phyloP scores from a whole-genome alignment of 2,329 filamentous ascomycete species.

The Fusarium aywerte region DNA sequence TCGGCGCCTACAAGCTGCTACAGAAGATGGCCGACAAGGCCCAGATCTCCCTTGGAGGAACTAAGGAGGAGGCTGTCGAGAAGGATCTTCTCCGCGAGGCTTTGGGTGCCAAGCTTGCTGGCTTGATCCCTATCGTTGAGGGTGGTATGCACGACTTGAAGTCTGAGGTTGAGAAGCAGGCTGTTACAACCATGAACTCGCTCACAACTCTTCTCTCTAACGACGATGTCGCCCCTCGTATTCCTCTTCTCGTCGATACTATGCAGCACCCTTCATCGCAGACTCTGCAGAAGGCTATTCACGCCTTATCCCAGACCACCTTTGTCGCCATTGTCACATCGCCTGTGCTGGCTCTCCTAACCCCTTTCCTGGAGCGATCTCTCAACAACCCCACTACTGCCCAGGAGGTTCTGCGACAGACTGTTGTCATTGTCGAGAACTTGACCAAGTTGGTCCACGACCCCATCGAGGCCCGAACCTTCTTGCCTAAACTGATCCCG shows the following conservation, averaged over 20 bases:
- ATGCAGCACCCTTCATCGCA: slow-evolving; percentile 94
- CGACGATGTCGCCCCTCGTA: slow-evolving; percentile 92
- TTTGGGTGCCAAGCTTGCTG: slow-evolving; percentile 88
- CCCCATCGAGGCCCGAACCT: slow-evolving; percentile 92
- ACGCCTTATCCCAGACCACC: slow-evolving; percentile 96
- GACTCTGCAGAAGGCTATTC: slow-evolving; percentile 93
- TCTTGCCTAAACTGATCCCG: slow-evolving; percentile 92
- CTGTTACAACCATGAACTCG: slow-evolving; percentile 90
- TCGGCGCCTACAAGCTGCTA: slow-evolving; percentile 84
- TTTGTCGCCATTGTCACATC: slow-evolving; percentile 97
- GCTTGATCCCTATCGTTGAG: slow-evolving; percentile 91
- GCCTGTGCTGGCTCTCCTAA: slow-evolving; percentile 92
- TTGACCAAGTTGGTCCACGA: slow-evolving; percentile 97
- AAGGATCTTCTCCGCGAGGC: slow-evolving; percentile 91
- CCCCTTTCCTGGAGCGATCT: slow-evolving; percentile 91
- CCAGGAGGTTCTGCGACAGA: slow-evolving; percentile 95
- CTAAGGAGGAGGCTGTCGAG: slow-evolving; percentile 83
- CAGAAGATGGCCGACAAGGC: slow-evolving; percentile 96
- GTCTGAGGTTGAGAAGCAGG: slow-evolving; percentile 85
- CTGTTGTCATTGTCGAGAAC: slow-evolving; percentile 96
- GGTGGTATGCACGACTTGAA: slow-evolving; percentile 97
- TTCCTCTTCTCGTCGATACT: slow-evolving; percentile 90
- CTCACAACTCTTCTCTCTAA: slow-evolving; percentile 92
- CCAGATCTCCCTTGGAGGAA: slow-evolving; percentile 80
- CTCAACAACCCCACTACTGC: slow-evolving; percentile 90